Evolutionary conservation across 148 eudicot species (phyloP).

Genomic region (Amaranthus hypochondriacus): DNA sequence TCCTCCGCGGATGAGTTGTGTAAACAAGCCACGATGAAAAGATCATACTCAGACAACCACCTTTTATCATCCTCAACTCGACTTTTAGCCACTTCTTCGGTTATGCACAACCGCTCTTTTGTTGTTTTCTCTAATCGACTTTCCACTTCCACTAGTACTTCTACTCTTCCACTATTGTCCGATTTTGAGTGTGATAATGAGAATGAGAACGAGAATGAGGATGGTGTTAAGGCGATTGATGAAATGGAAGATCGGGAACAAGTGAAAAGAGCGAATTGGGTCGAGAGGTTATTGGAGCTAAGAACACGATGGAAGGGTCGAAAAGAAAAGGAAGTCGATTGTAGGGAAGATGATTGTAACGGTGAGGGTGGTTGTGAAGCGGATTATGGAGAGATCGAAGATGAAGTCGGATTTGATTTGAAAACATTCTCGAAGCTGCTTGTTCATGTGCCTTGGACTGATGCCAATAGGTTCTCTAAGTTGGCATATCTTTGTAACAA

Average conservation of each 20-base stretch:
- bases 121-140: conserved; percentile 43
- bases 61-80: conserved; percentile 31
- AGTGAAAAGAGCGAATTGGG: conserved; percentile 46
- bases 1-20: conserved; percentile 30
- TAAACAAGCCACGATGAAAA: conserved; percentile 25
- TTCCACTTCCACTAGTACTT: conserved; percentile 26
- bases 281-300: conserved; percentile 55
- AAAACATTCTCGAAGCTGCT: conserved; percentile 47
- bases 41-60: conserved; percentile 49
- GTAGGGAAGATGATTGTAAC: conserved; percentile 22
- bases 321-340: conserved; percentile 23
- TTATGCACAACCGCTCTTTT: conserved; percentile 33
- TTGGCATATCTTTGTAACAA: conserved; percentile 67
- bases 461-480: conserved; percentile 50
- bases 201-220: not conserved
- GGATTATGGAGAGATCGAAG: conserved; percentile 39
- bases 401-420: conserved; percentile 29
- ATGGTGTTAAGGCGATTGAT: conserved; percentile 16
- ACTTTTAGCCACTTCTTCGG: conserved; percentile 29
- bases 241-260: conserved; percentile 18
- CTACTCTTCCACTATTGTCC: conserved; percentile 32
- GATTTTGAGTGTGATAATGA: conserved; percentile 25
- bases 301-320: conserved; percentile 41
- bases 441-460: conserved; percentile 52
- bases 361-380: conserved; percentile 50